Conservation (phyloP, 768 basidiomycete species). For the Naganishia randhawae region DNA sequence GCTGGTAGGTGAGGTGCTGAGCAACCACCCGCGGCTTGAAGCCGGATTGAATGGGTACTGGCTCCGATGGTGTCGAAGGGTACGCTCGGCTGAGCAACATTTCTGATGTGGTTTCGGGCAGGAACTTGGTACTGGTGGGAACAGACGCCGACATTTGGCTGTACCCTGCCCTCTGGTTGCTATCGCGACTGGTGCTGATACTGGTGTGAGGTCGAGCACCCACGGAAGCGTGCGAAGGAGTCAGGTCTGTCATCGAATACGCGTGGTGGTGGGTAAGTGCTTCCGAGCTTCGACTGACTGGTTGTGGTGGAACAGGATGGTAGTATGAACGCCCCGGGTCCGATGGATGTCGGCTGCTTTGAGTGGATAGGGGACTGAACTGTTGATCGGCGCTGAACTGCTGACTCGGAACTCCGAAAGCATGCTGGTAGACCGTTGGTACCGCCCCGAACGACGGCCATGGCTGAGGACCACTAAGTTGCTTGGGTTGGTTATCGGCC, state of each 20-base stretch:
- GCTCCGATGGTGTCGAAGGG: not conserved
- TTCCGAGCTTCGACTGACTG: not conserved
- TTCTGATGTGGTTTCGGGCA: not conserved
- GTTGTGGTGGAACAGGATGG: not conserved
- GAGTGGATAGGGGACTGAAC: not conserved
- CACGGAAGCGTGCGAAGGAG: too few relatives aligned
- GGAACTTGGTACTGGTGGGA: not conserved
- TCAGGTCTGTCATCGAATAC: not conserved
- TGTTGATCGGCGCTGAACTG: not conserved
- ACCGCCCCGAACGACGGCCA: not conserved
- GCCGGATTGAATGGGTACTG: not conserved
- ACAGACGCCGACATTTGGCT: conserved; percentile 2
- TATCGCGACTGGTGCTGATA: not conserved
- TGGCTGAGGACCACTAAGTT: not conserved
- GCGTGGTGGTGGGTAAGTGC: conserved; percentile 4
- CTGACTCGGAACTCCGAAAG: not conserved
- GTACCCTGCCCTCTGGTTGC: not conserved
- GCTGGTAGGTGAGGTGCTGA: not conserved
- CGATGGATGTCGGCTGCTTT: not conserved
- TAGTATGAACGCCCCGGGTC: not conserved
- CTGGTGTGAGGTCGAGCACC: not conserved
- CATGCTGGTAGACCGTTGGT: not conserved
- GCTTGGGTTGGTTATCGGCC: not conserved
- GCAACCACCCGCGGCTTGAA: not conserved
- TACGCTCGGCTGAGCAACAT: not conserved